These are phyloP conservation scores for Trifolium pratense DNA, from an alignment of 306 rosid species.

Conservation along the genomic window DNA sequence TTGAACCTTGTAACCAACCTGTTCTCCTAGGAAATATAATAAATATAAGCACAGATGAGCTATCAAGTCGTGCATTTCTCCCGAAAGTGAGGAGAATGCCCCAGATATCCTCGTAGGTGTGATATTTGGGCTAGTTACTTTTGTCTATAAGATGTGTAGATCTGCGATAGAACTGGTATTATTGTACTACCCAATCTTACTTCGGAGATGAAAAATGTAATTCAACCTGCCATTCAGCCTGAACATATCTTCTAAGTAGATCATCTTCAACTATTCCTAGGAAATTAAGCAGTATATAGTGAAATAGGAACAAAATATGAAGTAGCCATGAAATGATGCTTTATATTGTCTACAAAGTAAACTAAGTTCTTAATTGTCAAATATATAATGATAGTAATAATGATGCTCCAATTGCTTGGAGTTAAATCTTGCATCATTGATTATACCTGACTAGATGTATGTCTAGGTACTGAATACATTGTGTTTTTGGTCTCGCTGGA, in stretches of 20 bases:
- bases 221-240: background rate
- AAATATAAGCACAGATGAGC: too few relatives aligned
- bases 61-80: too few relatives aligned
- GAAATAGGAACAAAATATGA: background rate
- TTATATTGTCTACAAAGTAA: background rate
- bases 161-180: background rate
- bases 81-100: too few relatives aligned
- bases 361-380: background rate
- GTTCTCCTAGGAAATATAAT: too few relatives aligned
- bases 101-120: too few relatives aligned
- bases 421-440: background rate
- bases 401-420: conserved; percentile 1
- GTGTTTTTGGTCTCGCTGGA: background rate
- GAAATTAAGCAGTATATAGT: background rate
- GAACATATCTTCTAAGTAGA: background rate
- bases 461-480: background rate
- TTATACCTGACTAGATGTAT: background rate
- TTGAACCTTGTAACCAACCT: too few relatives aligned
- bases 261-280: conserved; percentile 5
- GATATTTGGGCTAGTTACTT: background rate
- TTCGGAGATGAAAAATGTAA: conserved; percentile 6
- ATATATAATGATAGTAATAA: background rate
- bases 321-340: background rate
- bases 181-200: background rate
- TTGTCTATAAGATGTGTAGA: background rate